Evolutionary conservation across 2,329 filamentous ascomycete species (phyloP).

Genomic region (Paraphaeosphaeria minitans): DNA sequence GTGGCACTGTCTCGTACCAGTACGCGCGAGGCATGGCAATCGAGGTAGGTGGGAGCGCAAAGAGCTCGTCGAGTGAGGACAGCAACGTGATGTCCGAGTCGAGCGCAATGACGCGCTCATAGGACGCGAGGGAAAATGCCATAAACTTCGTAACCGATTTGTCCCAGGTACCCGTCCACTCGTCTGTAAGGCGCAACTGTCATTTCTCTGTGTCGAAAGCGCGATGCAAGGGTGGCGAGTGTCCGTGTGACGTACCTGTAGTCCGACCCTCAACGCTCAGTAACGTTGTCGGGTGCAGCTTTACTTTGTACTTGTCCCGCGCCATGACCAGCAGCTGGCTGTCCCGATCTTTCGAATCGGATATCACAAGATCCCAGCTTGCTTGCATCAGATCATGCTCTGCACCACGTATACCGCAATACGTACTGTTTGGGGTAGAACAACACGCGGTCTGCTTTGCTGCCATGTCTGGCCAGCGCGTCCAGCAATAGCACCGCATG

Average conservation of each 20-base stretch:
- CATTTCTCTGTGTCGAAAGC: constrained; percentile 9
- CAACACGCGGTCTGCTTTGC: constrained; percentile 53
- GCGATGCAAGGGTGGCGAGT: constrained; percentile 13
- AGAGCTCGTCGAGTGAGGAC: constrained; percentile 70
- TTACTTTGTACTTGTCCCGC: constrained; percentile 55
- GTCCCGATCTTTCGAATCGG: constrained; percentile 39
- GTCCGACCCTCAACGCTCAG: constrained; percentile 43
- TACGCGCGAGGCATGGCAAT: constrained; percentile 75
- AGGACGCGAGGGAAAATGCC: constrained; percentile 70
- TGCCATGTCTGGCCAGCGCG: constrained; percentile 48
- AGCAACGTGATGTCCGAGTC: constrained; percentile 70
- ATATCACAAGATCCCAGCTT: constrained; percentile 39
- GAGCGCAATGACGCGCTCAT: constrained; percentile 61
- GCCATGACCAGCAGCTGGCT: constrained; percentile 57
- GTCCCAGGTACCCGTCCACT: constrained; percentile 60
- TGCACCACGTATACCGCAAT: background rate
- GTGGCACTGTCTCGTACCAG: constrained; percentile 63
- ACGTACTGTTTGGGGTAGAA: constrained; percentile 48
- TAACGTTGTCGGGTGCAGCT: constrained; percentile 55
- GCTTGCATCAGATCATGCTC: background rate
- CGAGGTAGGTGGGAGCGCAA: constrained; percentile 65
- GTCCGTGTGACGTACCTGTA: constrained; percentile 31
- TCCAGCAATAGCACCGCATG: constrained; percentile 54
- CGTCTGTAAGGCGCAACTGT: constrained; percentile 28
- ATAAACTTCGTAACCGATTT: constrained; percentile 70